Base-by-base conservation (phyloP, 2,329 filamentous ascomycete genomes). In the Diplodia scrobiculata region DNA sequence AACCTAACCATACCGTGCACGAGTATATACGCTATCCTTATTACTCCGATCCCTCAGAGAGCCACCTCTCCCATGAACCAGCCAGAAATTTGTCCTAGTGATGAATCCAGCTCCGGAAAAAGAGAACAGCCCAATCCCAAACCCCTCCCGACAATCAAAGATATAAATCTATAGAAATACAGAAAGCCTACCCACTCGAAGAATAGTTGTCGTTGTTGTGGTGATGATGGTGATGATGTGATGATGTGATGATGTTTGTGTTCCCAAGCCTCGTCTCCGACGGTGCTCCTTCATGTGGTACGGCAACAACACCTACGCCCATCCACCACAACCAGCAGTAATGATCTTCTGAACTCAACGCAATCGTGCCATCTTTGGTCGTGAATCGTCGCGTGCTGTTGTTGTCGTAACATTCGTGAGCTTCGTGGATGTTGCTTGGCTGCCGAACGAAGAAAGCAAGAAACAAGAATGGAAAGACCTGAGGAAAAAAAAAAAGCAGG, bases 391-490 rank as follows among this genome's bases (percentile, higher is more conserved):
- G 58, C 58, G 58, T 62, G 58, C 58, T 62, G 58, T 50, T 62
- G 58, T 62, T 51, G 58, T 62, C 58, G 58, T 62, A 62, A 50
- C 58, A 50, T 45, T 62, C 58, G 45, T 62, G 58, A 62, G 58
- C 58, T 62, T 62, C 58, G 58, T 62, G 58, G 58, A 62, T 62
- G 45, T 36, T 50, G 58, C 58, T 50, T 29, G 58, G 45, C 45
- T 62, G 29, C 21, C n/a, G 41, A 62, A 62, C 27, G 45, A 45
- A 50, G 45, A 50, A 62, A 36, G 11, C 17, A 29, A 19, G 25
- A 10, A 14, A 47, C 34, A 51, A 27, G 45, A n/a, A 47, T 50
- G 29, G 21, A 36, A 29, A 25, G 45, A 45, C 41, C 41, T 19
- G 41, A 17, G 17, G 5, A 11, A 5, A 11, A 27, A 14, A 13